Conservation (phyloP, 2,329 filamentous ascomycete species). For the Diaporthe amygdali region DNA sequence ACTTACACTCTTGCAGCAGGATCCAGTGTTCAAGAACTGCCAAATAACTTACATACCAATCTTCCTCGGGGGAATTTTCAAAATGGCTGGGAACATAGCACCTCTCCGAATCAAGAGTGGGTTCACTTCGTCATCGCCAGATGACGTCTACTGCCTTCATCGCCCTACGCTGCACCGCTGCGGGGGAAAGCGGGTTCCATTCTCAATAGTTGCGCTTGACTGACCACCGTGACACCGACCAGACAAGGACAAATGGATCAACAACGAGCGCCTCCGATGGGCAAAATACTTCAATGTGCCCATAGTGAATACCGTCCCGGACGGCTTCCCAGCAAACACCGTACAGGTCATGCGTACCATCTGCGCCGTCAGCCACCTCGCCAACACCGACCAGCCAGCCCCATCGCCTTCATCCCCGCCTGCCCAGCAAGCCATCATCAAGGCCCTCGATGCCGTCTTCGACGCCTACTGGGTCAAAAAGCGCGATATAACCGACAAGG, state of each 20-base stretch:
- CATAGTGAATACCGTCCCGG: constrained; percentile 36
- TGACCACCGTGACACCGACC: not conserved
- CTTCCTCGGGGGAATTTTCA: constrained; percentile 44
- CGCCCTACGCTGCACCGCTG: not conserved
- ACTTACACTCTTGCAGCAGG: constrained; percentile 7
- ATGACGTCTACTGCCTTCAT: not conserved
- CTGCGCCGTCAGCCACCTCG: constrained; percentile 31
- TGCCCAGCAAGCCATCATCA: constrained; percentile 27
- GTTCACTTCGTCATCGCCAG: constrained; percentile 11
- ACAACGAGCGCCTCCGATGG: constrained; percentile 40
- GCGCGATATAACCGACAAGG: constrained; percentile 32
- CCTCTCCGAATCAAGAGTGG: constrained; percentile 44
- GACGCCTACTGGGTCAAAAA: constrained; percentile 39
- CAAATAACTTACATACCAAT: constrained; percentile 42
- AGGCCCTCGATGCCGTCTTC: constrained; percentile 39
- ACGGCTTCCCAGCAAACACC: constrained; percentile 42
- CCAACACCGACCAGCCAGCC: constrained; percentile 26
- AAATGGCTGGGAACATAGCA: constrained; percentile 41
- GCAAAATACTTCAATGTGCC: constrained; percentile 40
- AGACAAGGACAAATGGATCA: constrained; percentile 46
- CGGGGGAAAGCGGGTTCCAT: not conserved
- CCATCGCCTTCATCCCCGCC: not conserved
- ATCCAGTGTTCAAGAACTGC: constrained; percentile 18
- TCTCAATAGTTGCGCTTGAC: not conserved
- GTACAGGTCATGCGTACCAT: constrained; percentile 42